Evolutionary conservation across 345 rosid genomes (phyloP), one percentile per base, ranked within the genome.

Genomic region (sweet orange (Citrus sinensis)): DNA sequence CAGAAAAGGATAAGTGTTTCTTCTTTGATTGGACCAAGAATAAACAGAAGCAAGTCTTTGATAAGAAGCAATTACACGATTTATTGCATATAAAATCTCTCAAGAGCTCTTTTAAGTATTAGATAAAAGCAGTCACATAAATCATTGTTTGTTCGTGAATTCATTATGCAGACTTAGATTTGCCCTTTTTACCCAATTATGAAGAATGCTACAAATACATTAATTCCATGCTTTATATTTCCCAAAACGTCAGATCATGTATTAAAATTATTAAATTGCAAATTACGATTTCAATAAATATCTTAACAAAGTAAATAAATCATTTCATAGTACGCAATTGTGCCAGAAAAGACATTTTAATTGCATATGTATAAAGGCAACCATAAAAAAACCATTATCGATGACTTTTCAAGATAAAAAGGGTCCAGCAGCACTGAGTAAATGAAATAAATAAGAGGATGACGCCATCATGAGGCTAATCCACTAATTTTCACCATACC

Each of bases 401-500:
- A 73, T 22, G 40, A 30, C 1, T 56, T 27, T 40, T 58, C 51
- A 20, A 54, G 7, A 17, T 61, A 27, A 62, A 40, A 56, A 19
- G 17, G 61, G 76, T 25, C 9, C 58, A 71, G 61, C 34, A 6
- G 66, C 51, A 68, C 32, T n/a, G 8, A 13, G 73, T 76, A 16
- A 56, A n/a, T 46, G 55, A 58, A 78, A 74, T 37, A 35, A 55
- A 42, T 51, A 42, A 16, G 30, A 73, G 9, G 17, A 70, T 14
- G n/a, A 51, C 46, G 55, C 54, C 4, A 69, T 16, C 34, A 73
- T 20, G 27, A 37, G 25, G 65, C 40, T 35, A 58, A 65, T 37
- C 39, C 71, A 40, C n/a, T 59, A 22, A 74, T 60, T 54, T 39
- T 32, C 17, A 25, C 29, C 19, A 68, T 86, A 93, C 99, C 97